Evolutionary conservation across 257 asterid species (phyloP).

Genomic region (Lycium ferocissimum): DNA sequence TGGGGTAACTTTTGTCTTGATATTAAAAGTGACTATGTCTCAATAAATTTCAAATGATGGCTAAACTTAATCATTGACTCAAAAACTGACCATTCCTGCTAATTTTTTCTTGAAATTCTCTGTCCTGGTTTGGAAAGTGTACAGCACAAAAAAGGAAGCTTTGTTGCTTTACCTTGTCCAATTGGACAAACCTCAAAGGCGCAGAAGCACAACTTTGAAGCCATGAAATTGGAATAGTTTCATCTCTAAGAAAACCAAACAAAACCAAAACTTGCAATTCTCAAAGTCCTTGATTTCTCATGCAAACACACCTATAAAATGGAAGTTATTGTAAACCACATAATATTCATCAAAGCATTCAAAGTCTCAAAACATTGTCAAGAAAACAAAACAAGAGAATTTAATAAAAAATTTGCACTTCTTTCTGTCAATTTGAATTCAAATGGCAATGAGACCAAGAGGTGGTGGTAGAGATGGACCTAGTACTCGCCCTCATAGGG

Average conservation of each 20-base stretch:
- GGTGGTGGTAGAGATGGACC: conserved; percentile 32
- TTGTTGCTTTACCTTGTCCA: conserved; percentile 30
- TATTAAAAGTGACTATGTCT: no score
- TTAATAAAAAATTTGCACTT: neutral
- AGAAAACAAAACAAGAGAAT: neutral
- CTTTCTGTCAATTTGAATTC: neutral
- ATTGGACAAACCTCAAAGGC: conserved; percentile 44
- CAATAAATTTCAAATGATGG: neutral
- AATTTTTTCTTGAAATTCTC: neutral
- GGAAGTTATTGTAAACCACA: conserved; percentile 15
- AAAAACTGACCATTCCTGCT: neutral
- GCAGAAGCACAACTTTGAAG: conserved; percentile 37
- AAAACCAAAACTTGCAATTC: neutral
- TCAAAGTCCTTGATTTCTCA: no score
- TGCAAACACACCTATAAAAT: neutral
- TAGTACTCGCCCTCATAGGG: neutral
- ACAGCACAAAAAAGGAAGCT: conserved; percentile 53
- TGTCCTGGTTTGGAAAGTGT: conserved; percentile 24
- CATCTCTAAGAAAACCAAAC: conserved; percentile 37
- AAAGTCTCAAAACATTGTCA: neutral
- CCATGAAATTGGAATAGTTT: conserved; percentile 56
- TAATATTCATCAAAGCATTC: conserved; percentile 23
- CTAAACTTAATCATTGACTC: neutral
- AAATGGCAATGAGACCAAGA: conserved; percentile 60
- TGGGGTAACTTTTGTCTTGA: no score